phyloP scores from a whole-genome alignment of 2,329 filamentous ascomycete genomes.

The Talaromyces albobiverticillius region DNA sequence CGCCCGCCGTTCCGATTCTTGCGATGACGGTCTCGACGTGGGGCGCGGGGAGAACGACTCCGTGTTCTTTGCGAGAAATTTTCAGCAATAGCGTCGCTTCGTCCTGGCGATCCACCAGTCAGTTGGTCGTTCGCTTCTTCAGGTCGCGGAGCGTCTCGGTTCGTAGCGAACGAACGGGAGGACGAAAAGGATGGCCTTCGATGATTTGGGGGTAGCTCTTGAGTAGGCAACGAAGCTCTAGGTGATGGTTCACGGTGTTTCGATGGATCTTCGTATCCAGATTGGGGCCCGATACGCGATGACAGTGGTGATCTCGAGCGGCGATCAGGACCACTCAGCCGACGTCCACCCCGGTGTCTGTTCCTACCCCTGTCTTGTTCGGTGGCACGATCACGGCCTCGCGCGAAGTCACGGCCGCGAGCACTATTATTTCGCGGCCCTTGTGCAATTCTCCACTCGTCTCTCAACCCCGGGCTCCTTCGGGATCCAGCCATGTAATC shows the following conservation, averaged over 20 bases:
- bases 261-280: conserved; percentile 29
- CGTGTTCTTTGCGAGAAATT: conserved; percentile 37
- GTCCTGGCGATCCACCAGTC: conserved; percentile 25
- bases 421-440: conserved; percentile 38
- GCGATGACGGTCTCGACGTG: conserved; percentile 25
- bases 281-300: conserved; percentile 28
- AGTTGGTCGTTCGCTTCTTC: conserved; percentile 18
- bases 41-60: conserved; percentile 37
- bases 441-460: conserved; percentile 48
- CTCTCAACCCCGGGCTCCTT: conserved; percentile 50
- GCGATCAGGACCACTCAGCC: conserved; percentile 36
- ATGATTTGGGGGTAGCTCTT: conserved; percentile 2
- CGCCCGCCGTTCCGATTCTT: conserved; percentile 25
- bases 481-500: conserved; percentile 50
- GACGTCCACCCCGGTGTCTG: conserved; percentile 24
- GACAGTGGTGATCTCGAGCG: conserved; percentile 39
- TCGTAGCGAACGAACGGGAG: conserved; percentile 12
- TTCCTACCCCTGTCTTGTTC: conserved; percentile 20
- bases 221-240: conserved; percentile 14
- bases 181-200: conserved; percentile 22
- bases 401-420: conserved; percentile 41
- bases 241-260: conserved; percentile 29
- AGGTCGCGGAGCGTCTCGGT: conserved; percentile 22
- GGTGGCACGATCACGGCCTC: conserved; percentile 37
- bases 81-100: conserved; percentile 30